These are phyloP conservation scores for Ustilago curta DNA, from an alignment of 1,284 basidiomycete species.

Conservation along the genomic window DNA sequence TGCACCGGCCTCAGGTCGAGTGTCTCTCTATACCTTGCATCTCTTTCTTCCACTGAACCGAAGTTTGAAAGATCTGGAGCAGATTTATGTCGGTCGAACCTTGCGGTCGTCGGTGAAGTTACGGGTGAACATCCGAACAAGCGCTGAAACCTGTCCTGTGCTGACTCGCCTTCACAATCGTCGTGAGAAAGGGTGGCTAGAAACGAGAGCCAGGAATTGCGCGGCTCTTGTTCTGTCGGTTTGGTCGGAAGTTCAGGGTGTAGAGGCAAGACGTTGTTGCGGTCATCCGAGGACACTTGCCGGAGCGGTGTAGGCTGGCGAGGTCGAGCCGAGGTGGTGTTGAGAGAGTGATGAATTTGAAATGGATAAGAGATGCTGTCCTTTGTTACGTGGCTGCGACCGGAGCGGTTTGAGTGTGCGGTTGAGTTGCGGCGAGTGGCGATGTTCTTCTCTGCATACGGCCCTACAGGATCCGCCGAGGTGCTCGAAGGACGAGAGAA, in stretches of 20 bases:
- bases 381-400: conserved; percentile 19
- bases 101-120: conserved; percentile 20
- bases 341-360: conserved; percentile 26
- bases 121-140: conserved; percentile 45
- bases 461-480: neutral
- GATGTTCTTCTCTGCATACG: neutral
- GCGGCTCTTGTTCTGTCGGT: neutral
- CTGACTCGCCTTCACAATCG: conserved; percentile 12
- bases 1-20: conserved; percentile 18
- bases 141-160: conserved; percentile 28
- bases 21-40: conserved; percentile 19
- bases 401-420: conserved; percentile 13
- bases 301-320: conserved; percentile 21
- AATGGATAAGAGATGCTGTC: conserved; percentile 46
- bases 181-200: conserved; percentile 17
- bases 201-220: conserved; percentile 38
- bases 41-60: neutral
- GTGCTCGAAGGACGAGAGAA: neutral
- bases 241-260: neutral
- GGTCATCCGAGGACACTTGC: neutral
- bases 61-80: neutral
- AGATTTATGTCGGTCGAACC: conserved; percentile 2
- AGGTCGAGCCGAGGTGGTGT: neutral
- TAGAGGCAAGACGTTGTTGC: conserved; percentile 12
- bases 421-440: neutral